These are phyloP conservation scores for Lantana camara DNA, from an alignment of 257 asterid species.

Conservation along the genomic window DNA sequence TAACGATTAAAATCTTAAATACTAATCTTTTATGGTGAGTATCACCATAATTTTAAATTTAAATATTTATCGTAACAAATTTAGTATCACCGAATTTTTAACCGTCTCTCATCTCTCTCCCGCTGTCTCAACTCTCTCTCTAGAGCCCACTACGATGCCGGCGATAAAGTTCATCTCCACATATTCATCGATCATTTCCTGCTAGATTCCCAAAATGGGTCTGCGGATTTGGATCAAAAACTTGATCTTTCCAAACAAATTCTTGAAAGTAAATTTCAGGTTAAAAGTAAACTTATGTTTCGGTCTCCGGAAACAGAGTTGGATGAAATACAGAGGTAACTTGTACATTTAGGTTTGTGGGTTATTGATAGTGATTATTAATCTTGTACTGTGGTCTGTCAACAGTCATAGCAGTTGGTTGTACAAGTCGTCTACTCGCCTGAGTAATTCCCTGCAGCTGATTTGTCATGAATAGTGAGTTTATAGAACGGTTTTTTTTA, in stretches of 20 bases:
- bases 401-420: slow-evolving; percentile 44
- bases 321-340: slow-evolving; percentile 52
- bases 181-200: slow-evolving; percentile 71
- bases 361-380: slow-evolving; percentile 64
- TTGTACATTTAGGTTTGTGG: slow-evolving; percentile 57
- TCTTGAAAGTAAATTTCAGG: slow-evolving; percentile 45
- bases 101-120: slow-evolving; percentile 76
- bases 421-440: neutral
- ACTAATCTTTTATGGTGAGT: no score
- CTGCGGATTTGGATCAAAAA: slow-evolving; percentile 46
- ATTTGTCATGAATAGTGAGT: neutral
- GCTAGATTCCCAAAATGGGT: slow-evolving; percentile 37
- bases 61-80: no score
- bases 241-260: slow-evolving; percentile 59
- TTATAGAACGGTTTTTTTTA: neutral
- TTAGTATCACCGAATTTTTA: no score
- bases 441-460: neutral
- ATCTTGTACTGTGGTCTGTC: slow-evolving; percentile 83
- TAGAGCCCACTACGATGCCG: slow-evolving; percentile 64
- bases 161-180: slow-evolving; percentile 72
- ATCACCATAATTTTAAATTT: no score
- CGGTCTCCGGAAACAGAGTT: slow-evolving; percentile 58
- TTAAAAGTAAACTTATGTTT: slow-evolving; percentile 44
- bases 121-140: slow-evolving; percentile 87
- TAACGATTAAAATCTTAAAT: no score